Percentiles rank a stretch among this genome's conserved stretches.
Evolutionary conservation across 305 asterid species (phyloP).

Genomic region (Withania somnifera): DNA sequence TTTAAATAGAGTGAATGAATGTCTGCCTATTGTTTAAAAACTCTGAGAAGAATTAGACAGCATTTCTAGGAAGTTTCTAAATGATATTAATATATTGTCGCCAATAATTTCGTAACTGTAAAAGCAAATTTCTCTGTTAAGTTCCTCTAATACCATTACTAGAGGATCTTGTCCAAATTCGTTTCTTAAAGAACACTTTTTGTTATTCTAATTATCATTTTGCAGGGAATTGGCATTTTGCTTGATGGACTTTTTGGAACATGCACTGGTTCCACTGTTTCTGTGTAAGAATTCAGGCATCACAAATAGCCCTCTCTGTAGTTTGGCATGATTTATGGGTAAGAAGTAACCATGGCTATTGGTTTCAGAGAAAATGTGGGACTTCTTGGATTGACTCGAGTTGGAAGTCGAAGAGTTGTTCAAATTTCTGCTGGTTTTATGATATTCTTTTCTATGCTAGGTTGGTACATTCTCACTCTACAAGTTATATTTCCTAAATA

Average conservation of each 20-base stretch:
- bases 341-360: not conserved
- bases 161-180: not conserved
- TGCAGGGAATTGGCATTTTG: conserved; percentile 91
- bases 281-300: conserved; percentile 58
- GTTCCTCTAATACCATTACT: not conserved
- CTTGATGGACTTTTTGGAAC: conserved; percentile 92
- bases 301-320: not conserved
- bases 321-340: not conserved
- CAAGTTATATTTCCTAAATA: not conserved
- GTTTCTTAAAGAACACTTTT: not conserved
- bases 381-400: conserved; percentile 95
- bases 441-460: conserved; percentile 92
- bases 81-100: not conserved
- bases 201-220: not conserved
- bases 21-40: not conserved
- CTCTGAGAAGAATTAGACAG: not conserved
- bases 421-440: conserved; percentile 93
- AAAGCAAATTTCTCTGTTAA: not conserved
- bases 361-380: conserved; percentile 86
- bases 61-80: not conserved
- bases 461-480: conserved; percentile 20
- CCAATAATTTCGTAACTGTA: not conserved
- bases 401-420: conserved; percentile 96
- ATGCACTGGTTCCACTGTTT: conserved; percentile 80
- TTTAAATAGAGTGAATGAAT: not conserved